Evolutionary conservation across 2,329 filamentous ascomycete genomes (phyloP), one percentile per base, ranked within the genome.

Genomic region (Phialophora tarda): DNA sequence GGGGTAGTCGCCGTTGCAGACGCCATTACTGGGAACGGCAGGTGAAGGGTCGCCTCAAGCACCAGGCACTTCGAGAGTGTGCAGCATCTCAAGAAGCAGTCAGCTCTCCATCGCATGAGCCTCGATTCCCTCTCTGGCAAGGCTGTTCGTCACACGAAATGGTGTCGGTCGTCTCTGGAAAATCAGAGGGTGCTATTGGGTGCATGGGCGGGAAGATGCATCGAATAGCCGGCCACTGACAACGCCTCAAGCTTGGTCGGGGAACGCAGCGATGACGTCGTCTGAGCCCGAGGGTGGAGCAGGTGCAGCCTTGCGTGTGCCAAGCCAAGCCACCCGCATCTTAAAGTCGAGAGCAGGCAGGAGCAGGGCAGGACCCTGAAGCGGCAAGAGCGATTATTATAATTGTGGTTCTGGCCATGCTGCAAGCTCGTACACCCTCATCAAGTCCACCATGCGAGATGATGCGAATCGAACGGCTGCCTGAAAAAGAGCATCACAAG

Each of bases 231-330:
- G 7, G 38, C 14, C 38, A 3, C 38, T 44, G 38, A 17, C 38
- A 44, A n/a, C n/a, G 38, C 7, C 6, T n/a, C 38, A 8, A 2
- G 17, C 5, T 44, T 21, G 38, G 38, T 7, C 38, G 10, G 32
- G 38, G 14, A 4, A 17, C 38, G 38, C 38, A 44, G 38, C 38
- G 5, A 26, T 30, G 54, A 64, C 62, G 32, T 63, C 24, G 53
- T 7, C 17, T 6, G 14, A n/a, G 17, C 14, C 38, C 2, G 7
- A 8, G 17, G 17, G 38, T n/a, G 24, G 38, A 30, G 11, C 23
- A 26, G 4, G n/a, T 17, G 47, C 63, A 69, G 68, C 68, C 68
- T 69, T 68, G 68, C 65, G 63, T 67, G 38, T 68, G 63, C 68
- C 65, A 70, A 70, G 65, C 51, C 47, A 30, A 51, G 56, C 61